Conservation (phyloP, 208 protist species). For the Wallacemonas sp. region DNA sequence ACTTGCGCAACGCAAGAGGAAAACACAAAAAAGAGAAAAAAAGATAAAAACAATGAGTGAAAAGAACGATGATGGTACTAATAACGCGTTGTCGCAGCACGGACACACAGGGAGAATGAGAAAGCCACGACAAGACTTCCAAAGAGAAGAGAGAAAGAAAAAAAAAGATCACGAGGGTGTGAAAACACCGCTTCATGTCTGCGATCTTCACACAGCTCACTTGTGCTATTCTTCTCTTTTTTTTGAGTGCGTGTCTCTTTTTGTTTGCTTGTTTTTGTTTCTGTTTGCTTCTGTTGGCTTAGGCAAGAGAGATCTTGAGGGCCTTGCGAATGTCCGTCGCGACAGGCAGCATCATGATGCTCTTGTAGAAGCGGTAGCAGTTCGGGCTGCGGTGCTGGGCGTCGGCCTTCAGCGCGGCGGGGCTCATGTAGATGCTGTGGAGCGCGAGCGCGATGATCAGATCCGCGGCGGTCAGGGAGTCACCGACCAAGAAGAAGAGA, state of each 20-base stretch:
- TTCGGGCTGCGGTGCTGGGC: slow-evolving; percentile 30
- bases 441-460: slow-evolving; percentile 55
- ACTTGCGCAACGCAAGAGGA: not conserved
- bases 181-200: slow-evolving; percentile 1
- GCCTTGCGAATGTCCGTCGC: slow-evolving; percentile 61
- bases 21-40: slow-evolving; percentile 1
- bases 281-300: not conserved
- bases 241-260: no score
- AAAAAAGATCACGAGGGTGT: not conserved
- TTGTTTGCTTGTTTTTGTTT: not conserved
- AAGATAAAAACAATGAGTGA: slow-evolving; percentile 13
- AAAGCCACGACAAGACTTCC: not conserved
- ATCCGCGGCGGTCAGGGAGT: slow-evolving; percentile 75
- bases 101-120: no score
- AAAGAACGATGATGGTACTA: slow-evolving; percentile 11
- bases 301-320: slow-evolving; percentile 38
- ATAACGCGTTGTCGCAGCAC: no score
- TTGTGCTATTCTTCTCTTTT: not conserved
- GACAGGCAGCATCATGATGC: slow-evolving; percentile 56
- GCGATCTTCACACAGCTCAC: not conserved
- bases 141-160: no score
- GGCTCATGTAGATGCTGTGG: slow-evolving; percentile 27
- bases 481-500: slow-evolving; percentile 65
- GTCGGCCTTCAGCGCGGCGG: slow-evolving; percentile 22
- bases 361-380: slow-evolving; percentile 45